Evolutionary conservation across 176 grass and related monocot species (phyloP).

Genomic region (Alloteropsis semialata): DNA sequence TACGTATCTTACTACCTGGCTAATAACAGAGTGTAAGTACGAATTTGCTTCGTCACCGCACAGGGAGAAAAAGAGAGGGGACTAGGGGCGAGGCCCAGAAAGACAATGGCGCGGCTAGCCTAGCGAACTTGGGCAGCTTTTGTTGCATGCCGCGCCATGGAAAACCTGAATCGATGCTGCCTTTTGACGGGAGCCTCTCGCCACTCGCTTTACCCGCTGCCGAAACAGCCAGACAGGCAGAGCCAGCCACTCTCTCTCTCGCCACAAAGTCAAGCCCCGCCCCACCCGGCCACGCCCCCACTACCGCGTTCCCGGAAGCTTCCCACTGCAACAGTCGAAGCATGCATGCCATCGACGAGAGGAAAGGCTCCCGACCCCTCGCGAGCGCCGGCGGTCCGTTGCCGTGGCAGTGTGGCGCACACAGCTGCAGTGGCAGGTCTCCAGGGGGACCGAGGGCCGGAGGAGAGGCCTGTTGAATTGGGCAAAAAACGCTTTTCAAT

Average conservation of each 20-base stretch:
- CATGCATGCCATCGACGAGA: background rate
- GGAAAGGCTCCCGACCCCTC: background rate
- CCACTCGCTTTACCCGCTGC: background rate
- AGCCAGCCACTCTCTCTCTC: background rate
- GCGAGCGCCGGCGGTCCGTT: background rate
- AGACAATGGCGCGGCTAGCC: background rate
- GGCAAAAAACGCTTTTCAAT: too few species aligned
- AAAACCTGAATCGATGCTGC: conserved; percentile 27
- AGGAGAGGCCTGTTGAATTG: too few species aligned
- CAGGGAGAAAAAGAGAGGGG: background rate
- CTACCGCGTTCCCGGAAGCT: conserved; percentile 22
- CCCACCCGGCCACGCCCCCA: background rate
- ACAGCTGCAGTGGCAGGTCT: background rate
- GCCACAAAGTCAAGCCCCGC: background rate
- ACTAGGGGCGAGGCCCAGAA: too few species aligned
- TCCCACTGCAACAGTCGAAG: background rate
- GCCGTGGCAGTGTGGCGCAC: background rate
- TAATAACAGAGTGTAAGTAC: too few species aligned
- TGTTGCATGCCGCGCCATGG: conserved; percentile 24
- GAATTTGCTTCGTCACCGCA: background rate
- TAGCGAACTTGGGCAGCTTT: conserved; percentile 14
- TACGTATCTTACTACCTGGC: too few species aligned
- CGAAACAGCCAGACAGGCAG: background rate
- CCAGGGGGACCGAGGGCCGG: too few species aligned
- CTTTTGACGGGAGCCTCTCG: background rate